A percentile compares a stretch with the other conserved stretches of the same genome.
phyloP scores from a whole-genome alignment of 176 grass and related monocot genomes.

The Oryza brachyantha region DNA sequence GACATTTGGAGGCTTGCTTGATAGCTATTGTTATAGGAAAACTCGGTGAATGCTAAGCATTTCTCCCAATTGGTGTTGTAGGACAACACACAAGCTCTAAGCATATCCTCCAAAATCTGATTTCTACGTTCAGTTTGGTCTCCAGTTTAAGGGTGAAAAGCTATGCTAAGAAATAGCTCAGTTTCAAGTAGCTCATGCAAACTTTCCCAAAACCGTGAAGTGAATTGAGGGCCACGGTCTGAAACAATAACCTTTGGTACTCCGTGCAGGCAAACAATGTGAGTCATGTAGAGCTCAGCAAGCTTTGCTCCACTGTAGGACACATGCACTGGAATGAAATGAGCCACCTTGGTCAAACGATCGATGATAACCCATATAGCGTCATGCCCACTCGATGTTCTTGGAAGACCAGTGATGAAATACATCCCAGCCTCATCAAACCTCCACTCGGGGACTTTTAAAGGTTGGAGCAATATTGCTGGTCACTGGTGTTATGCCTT shows the following conservation, averaged over 20 bases:
- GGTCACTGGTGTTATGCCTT: no score
- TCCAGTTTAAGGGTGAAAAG: no score
- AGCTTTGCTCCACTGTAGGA: background rate
- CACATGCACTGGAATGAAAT: background rate
- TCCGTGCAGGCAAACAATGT: background rate
- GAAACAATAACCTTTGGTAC: background rate
- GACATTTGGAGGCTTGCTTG: background rate
- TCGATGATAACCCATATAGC: background rate
- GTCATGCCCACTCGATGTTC: background rate
- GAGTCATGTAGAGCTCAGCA: background rate
- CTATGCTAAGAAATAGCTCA: no score
- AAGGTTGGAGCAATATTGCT: background rate
- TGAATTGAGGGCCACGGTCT: no score
- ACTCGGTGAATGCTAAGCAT: background rate
- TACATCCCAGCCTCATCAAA: background rate
- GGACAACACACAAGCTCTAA: no score
- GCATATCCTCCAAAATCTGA: background rate
- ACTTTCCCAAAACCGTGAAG: no score
- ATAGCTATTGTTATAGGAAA: background rate
- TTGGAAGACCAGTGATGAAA: background rate
- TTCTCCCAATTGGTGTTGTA: background rate
- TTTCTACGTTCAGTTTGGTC: background rate
- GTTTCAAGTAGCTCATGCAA: no score
- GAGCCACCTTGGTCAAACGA: background rate
- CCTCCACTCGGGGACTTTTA: background rate